Base-by-base conservation (phyloP, 306 rosid species). In the Pyrus communis region DNA sequence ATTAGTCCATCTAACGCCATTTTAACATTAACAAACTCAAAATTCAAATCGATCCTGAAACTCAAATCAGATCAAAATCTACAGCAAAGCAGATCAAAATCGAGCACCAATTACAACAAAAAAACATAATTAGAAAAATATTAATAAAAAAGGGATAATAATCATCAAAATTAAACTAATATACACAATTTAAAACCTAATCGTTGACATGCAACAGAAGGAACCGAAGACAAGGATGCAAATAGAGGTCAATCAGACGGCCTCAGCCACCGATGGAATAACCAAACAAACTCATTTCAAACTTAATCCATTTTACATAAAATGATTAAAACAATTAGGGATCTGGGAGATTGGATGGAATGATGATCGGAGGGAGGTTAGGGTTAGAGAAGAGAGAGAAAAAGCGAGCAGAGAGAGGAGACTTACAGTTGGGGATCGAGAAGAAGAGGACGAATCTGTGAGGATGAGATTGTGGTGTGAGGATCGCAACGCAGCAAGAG, bases 391-490 rank as follows among this genome's bases (percentile, higher is more conserved):
- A 83, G 74, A 68, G 66, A 82, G 73, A 64, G 83, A 25, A 18
- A 63, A 75, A 42, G 65, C 55, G 22, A 23, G 76, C 67, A 80
- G 78, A 61, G 67, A 81, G 30, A 31, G 52, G 76, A 38, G 71
- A 81, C 98, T 85, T 79, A 93, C 98, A 91, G 96, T 78, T 75
- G 72, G 82, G 71, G 96, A 91, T 88, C 93, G 87, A 77, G 84
- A 75, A 84, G 85, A 73, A 85, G 84, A 75, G 54, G 79, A 77
- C 63, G 83, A 89, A 87, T 82, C 88, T 87, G 82, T 74, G 71
- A 79, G 89, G 92, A 84, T 69, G 92, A 86, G 93, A 86, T 83
- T 88, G 89, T 64, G 69, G 45, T 75, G 84, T 75, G 89, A 78
- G 87, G 83, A 85, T 91, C 86, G 89, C 82, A 68, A 79, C 76